Base-by-base conservation (phyloP, 148 eudicot genomes). In the Suaeda aralocaspica region DNA sequence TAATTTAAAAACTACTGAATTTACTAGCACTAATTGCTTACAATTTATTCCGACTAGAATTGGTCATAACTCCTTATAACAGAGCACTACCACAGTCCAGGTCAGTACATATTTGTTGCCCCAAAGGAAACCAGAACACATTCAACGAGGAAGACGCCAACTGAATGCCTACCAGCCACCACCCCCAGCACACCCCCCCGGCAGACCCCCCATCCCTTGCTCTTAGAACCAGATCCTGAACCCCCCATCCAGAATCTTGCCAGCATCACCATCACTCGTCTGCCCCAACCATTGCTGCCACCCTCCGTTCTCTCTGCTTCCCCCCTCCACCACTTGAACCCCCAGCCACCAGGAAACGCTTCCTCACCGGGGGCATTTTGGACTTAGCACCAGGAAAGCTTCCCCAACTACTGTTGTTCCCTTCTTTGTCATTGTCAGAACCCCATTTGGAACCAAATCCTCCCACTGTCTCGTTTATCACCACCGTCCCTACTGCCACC, bases 301-400 rank as follows among this genome's bases (percentile, higher is more conserved):
- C n/a, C 66, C 73, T 25, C 76, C n/a, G n/a, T n/a, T n/a, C n/a
- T n/a, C n/a, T n/a, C n/a, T n/a, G n/a, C n/a, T n/a, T n/a, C n/a
- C n/a, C 31, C 6, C 71, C 69, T 25, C 77, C 69, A 5, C 80
- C 72, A 52, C 81, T 72, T 16, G 83, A 76, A 33, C 84, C 78
- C n/a, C 89, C 91, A 87, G n/a, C 89, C 82, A 65, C 91, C 90
- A 16, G 90, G 92, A 71, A 91, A 88, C n/a, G 95, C 86, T 72
- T 87, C 96, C 70, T 84, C 79, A 34, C 89, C 91, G 1, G 96
- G 96, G 49, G 96, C 89, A 69, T 86, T 86, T 22, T 92, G 88
- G 44, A 84, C 88, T 78, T 86, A 28, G 91, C 91, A 51, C 97
- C 96, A 10, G 97, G 88, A 64, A 92, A 89, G 71, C 80, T 82